Evolutionary conservation across 2,329 filamentous ascomycete genomes (phyloP).

Genomic region (Diaporthe vaccinii): DNA sequence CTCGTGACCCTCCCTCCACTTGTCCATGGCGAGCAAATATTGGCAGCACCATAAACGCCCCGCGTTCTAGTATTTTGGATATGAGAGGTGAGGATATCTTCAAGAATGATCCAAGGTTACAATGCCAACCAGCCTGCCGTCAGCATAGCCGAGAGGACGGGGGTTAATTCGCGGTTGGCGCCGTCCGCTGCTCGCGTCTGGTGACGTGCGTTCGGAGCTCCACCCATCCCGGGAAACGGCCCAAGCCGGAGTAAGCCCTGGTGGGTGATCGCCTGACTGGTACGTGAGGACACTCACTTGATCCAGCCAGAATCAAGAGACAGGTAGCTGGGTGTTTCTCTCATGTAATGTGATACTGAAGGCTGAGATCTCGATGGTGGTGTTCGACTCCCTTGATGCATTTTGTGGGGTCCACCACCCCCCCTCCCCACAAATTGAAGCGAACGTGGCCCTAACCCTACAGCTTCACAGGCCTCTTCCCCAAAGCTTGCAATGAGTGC

Average conservation of each 20-base stretch:
- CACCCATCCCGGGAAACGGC: not conserved
- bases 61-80: too few species aligned
- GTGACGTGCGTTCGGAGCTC: not conserved
- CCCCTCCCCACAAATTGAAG: not conserved
- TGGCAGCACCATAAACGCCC: not conserved
- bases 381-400: not conserved
- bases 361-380: not conserved
- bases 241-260: not conserved
- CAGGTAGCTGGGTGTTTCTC: not conserved
- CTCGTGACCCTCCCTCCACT: conserved; percentile 9
- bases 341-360: conserved; percentile 24
- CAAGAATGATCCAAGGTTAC: conserved; percentile 15
- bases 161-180: conserved; percentile 16
- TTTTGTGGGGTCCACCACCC: not conserved
- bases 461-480: too few species aligned
- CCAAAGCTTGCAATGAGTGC: too few species aligned
- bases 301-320: not conserved
- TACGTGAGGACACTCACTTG: conserved; percentile 11
- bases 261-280: not conserved
- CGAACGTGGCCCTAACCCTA: not conserved
- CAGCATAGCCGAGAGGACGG: conserved; percentile 7
- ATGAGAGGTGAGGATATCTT: not conserved
- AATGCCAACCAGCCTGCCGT: conserved; percentile 6
- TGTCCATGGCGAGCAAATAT: conserved; percentile 2
- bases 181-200: conserved; percentile 24